These are phyloP conservation scores for Yamadazyma kitorensis DNA, from an alignment of 805 yeast species.

Conservation along the genomic window DNA sequence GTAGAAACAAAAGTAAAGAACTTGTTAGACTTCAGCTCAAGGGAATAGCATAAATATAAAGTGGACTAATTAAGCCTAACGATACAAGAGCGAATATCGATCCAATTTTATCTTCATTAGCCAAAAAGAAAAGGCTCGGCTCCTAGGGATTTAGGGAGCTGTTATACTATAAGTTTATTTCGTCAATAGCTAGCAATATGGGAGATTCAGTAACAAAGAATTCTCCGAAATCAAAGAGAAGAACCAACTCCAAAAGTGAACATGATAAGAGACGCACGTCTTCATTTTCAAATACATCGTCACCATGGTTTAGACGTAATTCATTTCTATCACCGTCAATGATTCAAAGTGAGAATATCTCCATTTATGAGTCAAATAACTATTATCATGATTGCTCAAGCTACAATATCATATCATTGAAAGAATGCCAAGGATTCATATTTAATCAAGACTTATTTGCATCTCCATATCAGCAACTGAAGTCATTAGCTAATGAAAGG, in stretches of 20 bases:
- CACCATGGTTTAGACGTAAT: slow-evolving; percentile 55
- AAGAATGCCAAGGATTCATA: slow-evolving; percentile 68
- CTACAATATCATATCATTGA: slow-evolving; percentile 42
- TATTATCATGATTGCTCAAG: slow-evolving; percentile 27
- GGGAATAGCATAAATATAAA: no score
- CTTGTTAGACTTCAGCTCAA: no score
- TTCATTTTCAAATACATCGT: slow-evolving; percentile 36
- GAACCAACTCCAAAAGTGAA: slow-evolving; percentile 5
- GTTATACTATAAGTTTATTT: no score
- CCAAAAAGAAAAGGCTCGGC: no score
- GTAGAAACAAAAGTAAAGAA: no score
- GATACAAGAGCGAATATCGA: no score
- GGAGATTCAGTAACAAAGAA: slow-evolving; percentile 4
- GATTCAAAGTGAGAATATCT: slow-evolving; percentile 54
- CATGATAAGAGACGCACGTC: slow-evolving; percentile 8
- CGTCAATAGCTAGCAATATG: no score
- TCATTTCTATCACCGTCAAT: slow-evolving; percentile 56
- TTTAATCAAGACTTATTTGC: slow-evolving; percentile 81
- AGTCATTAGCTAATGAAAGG: slow-evolving; percentile 32
- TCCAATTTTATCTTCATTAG: no score
- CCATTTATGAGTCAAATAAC: slow-evolving; percentile 48
- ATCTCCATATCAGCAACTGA: slow-evolving; percentile 60
- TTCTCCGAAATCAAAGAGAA: slow-evolving; percentile 8
- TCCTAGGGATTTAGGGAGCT: not conserved
- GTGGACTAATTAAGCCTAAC: no score